Base-by-base conservation (phyloP, 331 rosid species). In the Acacia pycnantha region DNA sequence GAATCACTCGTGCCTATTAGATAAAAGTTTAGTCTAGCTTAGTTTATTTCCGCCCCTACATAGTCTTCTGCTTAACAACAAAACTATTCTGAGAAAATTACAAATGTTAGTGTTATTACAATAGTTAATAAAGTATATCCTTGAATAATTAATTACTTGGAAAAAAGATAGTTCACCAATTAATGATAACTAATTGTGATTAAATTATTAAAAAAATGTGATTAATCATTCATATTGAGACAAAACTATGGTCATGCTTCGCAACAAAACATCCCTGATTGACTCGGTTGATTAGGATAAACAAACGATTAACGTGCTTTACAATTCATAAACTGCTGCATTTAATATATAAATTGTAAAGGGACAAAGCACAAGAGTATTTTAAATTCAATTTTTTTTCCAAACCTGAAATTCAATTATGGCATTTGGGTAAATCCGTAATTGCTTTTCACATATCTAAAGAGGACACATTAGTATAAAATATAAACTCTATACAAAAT, bases 281-380 rank as follows among this genome's bases (percentile, higher is more conserved):
- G 79, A 50, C 79, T 78, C 79, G 77, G 77, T 77, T 84, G 74
- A 10, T 24, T 59, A 24, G 82, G 78, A 81, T 61, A 53, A 44
- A 46, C 76, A 44, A 70, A 74, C 43, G 41, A 74, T 61, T 59
- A 41, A 61, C 82, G 69, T 64, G 1, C 21, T n/a, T 58, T 67
- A 73, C 68, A 73, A 73, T 70, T 13, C 37, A 27, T 80, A 22
- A 82, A 79, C 48, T 47, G 68, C 79, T 43, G 41, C 59, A 76
- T 75, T 53, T 40, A 64, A 64, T 86, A 70, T 59, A 31, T 84
- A 53, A 43, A n/a, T 40, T 74, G 77, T 74, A 8, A 19, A 81
- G 79, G 19, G 88, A 84, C 84, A 81, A 22, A 84, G 24, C 53
- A 53, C 84, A 61, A 61, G 67, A 61, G 16, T 13, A 26, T 26